A percentile compares a stretch with the other conserved stretches of the same genome.
Evolutionary conservation across 352 stramenopile species (phyloP).

Genomic region (Aphanomyces astaci): DNA sequence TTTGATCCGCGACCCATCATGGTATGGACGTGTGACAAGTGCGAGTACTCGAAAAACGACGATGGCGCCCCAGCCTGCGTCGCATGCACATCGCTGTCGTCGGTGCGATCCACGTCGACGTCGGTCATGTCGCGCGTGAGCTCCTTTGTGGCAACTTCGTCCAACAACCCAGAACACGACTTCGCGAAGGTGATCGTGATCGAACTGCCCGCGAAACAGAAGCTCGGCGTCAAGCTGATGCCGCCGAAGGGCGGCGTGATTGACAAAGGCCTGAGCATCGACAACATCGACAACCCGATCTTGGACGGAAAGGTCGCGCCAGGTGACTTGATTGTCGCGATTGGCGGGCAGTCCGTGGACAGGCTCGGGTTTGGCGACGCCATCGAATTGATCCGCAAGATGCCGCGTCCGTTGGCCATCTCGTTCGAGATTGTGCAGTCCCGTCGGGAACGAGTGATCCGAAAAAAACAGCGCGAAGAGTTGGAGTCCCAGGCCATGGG

Average conservation of each 20-base stretch:
- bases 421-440: conserved; percentile 72
- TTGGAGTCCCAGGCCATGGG: conserved; percentile 34
- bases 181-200: conserved; percentile 60
- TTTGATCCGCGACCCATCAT: conserved; percentile 27
- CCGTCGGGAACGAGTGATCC: conserved; percentile 46
- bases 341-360: conserved; percentile 66
- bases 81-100: conserved; percentile 39
- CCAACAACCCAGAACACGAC: neutral
- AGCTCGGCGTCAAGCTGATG: conserved; percentile 81
- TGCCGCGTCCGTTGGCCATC: conserved; percentile 69
- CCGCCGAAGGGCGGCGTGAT: conserved; percentile 76
- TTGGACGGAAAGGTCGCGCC: conserved; percentile 75
- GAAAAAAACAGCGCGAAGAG: conserved; percentile 47
- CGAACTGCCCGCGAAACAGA: conserved; percentile 74
- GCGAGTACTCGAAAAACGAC: conserved; percentile 56
- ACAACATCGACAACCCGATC: conserved; percentile 82
- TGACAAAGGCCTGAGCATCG: conserved; percentile 68
- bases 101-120: conserved; percentile 3
- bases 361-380: conserved; percentile 74
- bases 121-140: neutral
- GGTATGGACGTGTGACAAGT: conserved; percentile 52
- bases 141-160: neutral
- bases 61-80: conserved; percentile 48
- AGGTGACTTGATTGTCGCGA: conserved; percentile 76
- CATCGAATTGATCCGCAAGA: conserved; percentile 78